Evolutionary conservation across 495 filamentous ascomycete genomes (phyloP).

Genomic region (Aspergillus egyptiacus): DNA sequence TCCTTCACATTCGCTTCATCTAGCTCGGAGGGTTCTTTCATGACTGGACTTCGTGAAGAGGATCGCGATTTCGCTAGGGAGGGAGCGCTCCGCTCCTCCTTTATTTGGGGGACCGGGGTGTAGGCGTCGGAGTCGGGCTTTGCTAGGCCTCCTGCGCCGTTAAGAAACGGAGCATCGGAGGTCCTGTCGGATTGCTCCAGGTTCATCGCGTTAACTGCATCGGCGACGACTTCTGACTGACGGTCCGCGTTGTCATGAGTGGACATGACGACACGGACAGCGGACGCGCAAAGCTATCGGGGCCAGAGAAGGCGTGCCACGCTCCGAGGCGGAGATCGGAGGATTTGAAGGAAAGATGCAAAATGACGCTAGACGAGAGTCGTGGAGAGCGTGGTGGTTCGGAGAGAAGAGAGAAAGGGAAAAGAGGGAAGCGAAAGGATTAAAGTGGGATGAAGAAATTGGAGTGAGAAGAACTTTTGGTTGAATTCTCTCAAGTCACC

Average conservation of each 20-base stretch:
- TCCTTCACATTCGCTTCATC: conserved; percentile 1
- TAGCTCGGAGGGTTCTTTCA: conserved; percentile 15
- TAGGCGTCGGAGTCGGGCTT: conserved; percentile 14
- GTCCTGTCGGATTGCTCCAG: conserved; percentile 23
- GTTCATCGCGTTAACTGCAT: conserved; percentile 39
- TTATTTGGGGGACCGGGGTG: conserved; percentile 9
- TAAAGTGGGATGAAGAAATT: neutral
- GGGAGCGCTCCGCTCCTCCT: neutral
- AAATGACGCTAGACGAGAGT: conserved; percentile 1
- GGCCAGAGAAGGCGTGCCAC: conserved; percentile 11
- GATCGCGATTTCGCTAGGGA: conserved; percentile 20
- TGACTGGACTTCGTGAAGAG: conserved; percentile 16
- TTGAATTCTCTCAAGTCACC: conserved; percentile 10
- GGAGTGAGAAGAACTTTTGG: conserved; percentile 12
- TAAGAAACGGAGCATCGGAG: conserved; percentile 15
- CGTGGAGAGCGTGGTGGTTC: conserved; percentile 3
- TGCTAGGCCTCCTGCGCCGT: conserved; percentile 18
- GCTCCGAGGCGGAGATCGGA: conserved; percentile 9
- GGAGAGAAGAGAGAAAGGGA: neutral
- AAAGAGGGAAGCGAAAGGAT: conserved; percentile 4
- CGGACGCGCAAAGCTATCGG: conserved; percentile 20
- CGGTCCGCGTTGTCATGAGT: conserved; percentile 42
- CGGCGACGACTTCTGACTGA: conserved; percentile 32
- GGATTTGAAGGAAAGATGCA: neutral
- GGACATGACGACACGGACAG: conserved; percentile 44